These are phyloP conservation scores for Fraxinus quadrangulata DNA, from an alignment of 257 asterid species.

Conservation along the genomic window DNA sequence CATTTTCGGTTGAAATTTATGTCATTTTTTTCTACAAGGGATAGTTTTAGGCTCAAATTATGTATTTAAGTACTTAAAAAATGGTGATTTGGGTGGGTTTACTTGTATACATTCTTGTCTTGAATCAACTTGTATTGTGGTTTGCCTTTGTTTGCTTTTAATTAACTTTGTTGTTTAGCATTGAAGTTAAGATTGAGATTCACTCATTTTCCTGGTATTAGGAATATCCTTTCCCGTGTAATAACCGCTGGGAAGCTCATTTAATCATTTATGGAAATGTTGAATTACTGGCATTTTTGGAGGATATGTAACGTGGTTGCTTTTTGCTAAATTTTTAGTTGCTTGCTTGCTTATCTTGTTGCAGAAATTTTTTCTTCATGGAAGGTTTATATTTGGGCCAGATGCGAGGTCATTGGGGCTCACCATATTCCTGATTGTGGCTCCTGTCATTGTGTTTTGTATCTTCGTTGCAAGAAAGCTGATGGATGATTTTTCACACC, in stretches of 20 bases:
- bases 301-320: no score
- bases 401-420: constrained; percentile 86
- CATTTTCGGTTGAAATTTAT: background rate
- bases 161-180: background rate
- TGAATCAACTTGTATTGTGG: background rate
- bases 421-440: constrained; percentile 81
- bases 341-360: constrained; percentile 14
- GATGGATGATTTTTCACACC: constrained; percentile 59
- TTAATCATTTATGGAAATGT: no score
- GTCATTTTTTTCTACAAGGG: background rate
- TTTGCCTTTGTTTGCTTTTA: background rate
- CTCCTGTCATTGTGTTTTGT: constrained; percentile 78
- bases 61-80: background rate
- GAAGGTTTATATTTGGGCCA: constrained; percentile 94
- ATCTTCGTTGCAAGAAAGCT: constrained; percentile 86
- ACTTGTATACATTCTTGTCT: background rate
- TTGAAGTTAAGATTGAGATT: constrained; percentile 17
- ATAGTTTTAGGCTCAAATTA: constrained; percentile 1
- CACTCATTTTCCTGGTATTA: background rate
- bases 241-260: background rate
- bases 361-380: constrained; percentile 86
- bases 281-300: no score
- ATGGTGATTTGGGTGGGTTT: background rate
- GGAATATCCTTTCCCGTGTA: background rate
- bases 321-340: no score